phyloP scores from a whole-genome alignment of 768 basidiomycete species.

The Tephrocybe sp. region DNA sequence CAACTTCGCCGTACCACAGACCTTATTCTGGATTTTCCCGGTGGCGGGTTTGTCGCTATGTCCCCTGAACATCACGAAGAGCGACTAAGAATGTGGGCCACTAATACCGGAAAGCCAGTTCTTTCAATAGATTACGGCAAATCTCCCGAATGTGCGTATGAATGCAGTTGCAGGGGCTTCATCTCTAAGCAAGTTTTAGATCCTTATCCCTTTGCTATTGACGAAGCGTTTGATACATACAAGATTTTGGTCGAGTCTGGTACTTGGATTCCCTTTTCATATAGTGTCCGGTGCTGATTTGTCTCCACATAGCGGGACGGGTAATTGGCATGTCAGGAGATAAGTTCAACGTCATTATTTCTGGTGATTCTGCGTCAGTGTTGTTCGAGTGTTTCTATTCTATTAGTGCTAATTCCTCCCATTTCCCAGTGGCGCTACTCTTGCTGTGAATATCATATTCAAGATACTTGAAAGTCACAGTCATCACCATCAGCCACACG shows the following conservation, averaged over 20 bases:
- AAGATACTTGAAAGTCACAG: constrained; percentile 74
- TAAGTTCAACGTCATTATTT: constrained; percentile 73
- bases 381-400: neutral
- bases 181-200: constrained; percentile 45
- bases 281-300: too few relatives aligned
- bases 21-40: constrained; percentile 89
- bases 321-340: constrained; percentile 89
- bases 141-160: constrained; percentile 83
- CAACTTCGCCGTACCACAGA: constrained; percentile 71
- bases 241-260: constrained; percentile 74
- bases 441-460: constrained; percentile 82
- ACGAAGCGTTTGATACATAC: constrained; percentile 93
- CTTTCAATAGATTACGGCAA: constrained; percentile 94
- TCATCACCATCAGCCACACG: constrained; percentile 30
- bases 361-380: constrained; percentile 98
- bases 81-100: constrained; percentile 84
- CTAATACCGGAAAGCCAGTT: constrained; percentile 73
- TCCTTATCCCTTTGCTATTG: constrained; percentile 95
- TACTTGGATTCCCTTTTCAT: constrained; percentile 21
- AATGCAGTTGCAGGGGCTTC: neutral
- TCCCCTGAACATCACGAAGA: constrained; percentile 96
- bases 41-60: constrained; percentile 98
- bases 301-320: constrained; percentile 72
- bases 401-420: constrained; percentile 9
- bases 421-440: constrained; percentile 73